phyloP scores from a whole-genome alignment of 192 early-diverging fungal species.

The Radiomyces spectabilis region DNA sequence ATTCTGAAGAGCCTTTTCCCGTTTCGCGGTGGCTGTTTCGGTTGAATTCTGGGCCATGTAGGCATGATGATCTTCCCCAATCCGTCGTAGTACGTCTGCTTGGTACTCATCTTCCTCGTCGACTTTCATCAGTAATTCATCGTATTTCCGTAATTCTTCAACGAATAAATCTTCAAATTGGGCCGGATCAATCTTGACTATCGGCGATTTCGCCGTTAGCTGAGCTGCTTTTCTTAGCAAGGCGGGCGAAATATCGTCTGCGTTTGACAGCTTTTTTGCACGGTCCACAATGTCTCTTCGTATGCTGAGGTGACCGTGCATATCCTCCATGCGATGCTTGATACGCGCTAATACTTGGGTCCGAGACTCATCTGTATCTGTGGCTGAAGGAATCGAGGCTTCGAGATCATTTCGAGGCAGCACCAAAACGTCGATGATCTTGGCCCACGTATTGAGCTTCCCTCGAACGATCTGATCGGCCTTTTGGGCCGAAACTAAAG shows the following conservation, averaged over 20 bases:
- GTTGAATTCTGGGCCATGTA: slow-evolving; percentile 59
- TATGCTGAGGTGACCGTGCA: slow-evolving; percentile 2
- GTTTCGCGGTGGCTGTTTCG: slow-evolving; percentile 48
- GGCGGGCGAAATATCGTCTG: slow-evolving; percentile 74
- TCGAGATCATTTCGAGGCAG: slow-evolving; percentile 25
- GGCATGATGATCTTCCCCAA: slow-evolving; percentile 55
- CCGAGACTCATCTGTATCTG: slow-evolving; percentile 12
- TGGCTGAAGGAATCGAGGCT: slow-evolving; percentile 14
- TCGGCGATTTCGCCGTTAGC: slow-evolving; percentile 52
- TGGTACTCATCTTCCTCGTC: slow-evolving; percentile 58
- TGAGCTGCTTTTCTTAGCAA: slow-evolving; percentile 58
- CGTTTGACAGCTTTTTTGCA: slow-evolving; percentile 55
- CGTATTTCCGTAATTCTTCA: slow-evolving; percentile 65
- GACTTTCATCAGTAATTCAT: slow-evolving; percentile 47
- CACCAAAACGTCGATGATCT: slow-evolving; percentile 49
- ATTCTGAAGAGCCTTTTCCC: slow-evolving; percentile 72
- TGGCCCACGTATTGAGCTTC: slow-evolving; percentile 53
- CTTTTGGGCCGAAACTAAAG: slow-evolving; percentile 51
- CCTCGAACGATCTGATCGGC: slow-evolving; percentile 44
- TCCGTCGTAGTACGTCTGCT: slow-evolving; percentile 46
- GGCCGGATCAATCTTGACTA: slow-evolving; percentile 63
- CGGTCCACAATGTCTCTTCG: slow-evolving; percentile 54
- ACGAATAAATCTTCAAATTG: slow-evolving; percentile 74
- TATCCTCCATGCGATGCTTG: slow-evolving; percentile 8
- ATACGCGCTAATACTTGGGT: slow-evolving; percentile 1